A percentile compares a stretch with the other conserved stretches of the same genome.
Conservation (phyloP, 305 asterid genomes). For the Fraxinus dipetala region DNA sequence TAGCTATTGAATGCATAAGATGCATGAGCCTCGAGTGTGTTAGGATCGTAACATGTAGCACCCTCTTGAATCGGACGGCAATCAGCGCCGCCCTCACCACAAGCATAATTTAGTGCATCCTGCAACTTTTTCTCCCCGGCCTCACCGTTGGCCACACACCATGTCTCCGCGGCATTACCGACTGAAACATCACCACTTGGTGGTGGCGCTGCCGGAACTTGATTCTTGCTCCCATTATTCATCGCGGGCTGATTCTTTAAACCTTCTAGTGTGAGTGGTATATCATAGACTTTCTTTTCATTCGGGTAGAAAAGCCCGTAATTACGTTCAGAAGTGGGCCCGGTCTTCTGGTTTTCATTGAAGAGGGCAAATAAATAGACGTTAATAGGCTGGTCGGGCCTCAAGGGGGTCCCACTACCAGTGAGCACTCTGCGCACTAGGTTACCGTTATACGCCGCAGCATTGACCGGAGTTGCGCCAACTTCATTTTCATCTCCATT, state of each 20-base stretch:
- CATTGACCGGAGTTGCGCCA: constrained; percentile 48
- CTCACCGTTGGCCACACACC: constrained; percentile 67
- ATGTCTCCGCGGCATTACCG: constrained; percentile 39
- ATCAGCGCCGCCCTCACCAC: constrained; percentile 75
- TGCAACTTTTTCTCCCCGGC: constrained; percentile 40
- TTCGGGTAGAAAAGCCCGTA: constrained; percentile 66
- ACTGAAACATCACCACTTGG: constrained; percentile 2
- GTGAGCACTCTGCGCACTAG: constrained; percentile 48
- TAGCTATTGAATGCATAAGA: constrained; percentile 74
- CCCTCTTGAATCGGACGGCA: constrained; percentile 68
- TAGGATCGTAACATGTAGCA: constrained; percentile 64
- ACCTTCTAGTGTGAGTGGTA: constrained; percentile 30
- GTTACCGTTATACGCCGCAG: constrained; percentile 71
- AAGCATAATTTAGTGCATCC: constrained; percentile 61
- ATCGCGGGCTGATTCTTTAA: constrained; percentile 15
- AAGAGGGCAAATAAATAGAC: constrained; percentile 63
- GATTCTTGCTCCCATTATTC: constrained; percentile 33
- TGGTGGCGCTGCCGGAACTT: constrained; percentile 25
- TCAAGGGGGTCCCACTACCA: constrained; percentile 60
- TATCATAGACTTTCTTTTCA: constrained; percentile 48
- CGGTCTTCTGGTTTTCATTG: constrained; percentile 57
- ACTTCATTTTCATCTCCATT: constrained; percentile 55
- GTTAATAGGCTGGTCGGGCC: constrained; percentile 46
- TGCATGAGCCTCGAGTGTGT: constrained; percentile 59
- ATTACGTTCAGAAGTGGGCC: constrained; percentile 60